Conservation (phyloP, 169 alveolate genomes). For the Nephromyces sp. region DNA sequence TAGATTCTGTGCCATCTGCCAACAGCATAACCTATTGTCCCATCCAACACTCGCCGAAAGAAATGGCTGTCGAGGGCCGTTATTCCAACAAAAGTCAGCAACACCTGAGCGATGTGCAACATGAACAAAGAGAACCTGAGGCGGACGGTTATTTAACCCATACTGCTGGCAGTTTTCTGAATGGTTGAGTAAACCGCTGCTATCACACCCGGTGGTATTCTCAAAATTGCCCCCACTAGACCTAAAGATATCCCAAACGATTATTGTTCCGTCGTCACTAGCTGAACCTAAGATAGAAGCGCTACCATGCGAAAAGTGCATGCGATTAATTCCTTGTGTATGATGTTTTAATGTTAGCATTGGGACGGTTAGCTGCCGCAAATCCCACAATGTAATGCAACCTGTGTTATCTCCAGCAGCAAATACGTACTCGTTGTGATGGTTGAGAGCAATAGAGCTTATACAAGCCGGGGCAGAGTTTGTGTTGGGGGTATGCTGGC, state of each 20-base stretch:
- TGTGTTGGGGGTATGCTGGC: too few relatives aligned
- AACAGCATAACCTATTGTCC: slow-evolving; percentile 21
- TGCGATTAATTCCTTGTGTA: background rate
- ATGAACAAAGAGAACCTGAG: slow-evolving; percentile 23
- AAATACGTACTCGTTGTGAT: slow-evolving; percentile 3
- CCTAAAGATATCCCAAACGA: slow-evolving; percentile 1
- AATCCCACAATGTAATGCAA: background rate
- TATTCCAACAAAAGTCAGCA: slow-evolving; percentile 25
- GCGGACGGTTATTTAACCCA: background rate
- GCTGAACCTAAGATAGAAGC: slow-evolving; percentile 8
- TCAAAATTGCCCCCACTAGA: too few relatives aligned
- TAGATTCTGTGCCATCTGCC: slow-evolving; percentile 36
- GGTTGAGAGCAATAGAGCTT: slow-evolving; percentile 10
- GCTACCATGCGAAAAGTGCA: background rate
- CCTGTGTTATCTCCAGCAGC: slow-evolving; percentile 4
- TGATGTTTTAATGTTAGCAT: background rate
- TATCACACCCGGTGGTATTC: too few relatives aligned
- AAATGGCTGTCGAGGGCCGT: background rate
- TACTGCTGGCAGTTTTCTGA: too few relatives aligned
- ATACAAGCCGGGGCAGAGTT: too few relatives aligned
- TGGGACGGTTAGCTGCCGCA: slow-evolving; percentile 8
- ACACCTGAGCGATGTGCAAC: slow-evolving; percentile 30
- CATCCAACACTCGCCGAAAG: slow-evolving; percentile 29
- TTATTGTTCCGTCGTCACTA: slow-evolving; percentile 1
- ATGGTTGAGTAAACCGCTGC: too few relatives aligned